A percentile compares a stretch with the other conserved stretches of the same genome.
Conservation (phyloP, 2,329 filamentous ascomycete genomes). For the Cercospora sesami region DNA sequence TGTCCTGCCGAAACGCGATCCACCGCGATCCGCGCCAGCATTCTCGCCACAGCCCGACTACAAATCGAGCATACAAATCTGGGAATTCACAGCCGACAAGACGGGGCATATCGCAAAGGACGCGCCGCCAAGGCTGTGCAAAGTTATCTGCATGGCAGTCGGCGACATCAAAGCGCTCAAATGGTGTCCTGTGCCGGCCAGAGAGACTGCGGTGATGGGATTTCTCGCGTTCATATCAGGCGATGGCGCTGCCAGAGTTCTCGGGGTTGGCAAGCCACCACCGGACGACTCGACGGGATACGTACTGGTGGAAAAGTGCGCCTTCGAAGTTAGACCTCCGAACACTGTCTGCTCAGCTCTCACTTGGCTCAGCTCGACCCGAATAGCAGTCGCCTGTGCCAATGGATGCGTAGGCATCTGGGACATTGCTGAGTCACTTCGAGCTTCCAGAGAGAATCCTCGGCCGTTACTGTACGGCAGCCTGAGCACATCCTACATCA, state of each 20-base stretch:
- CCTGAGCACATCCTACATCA: conserved; percentile 51
- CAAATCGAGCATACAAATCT: conserved; percentile 58
- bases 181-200: conserved; percentile 56
- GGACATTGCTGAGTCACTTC: conserved; percentile 41
- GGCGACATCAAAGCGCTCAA: conserved; percentile 56
- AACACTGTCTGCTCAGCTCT: conserved; percentile 57
- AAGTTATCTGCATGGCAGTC: conserved; percentile 59
- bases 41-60: conserved; percentile 53
- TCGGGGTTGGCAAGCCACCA: conserved; percentile 49
- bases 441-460: conserved; percentile 26
- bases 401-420: conserved; percentile 59
- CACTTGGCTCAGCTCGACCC: conserved; percentile 57
- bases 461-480: conserved; percentile 48
- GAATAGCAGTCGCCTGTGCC: conserved; percentile 57
- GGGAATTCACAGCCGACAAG: conserved; percentile 52
- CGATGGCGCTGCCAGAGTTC: conserved; percentile 58
- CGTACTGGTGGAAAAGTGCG: conserved; percentile 48
- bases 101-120: conserved; percentile 47
- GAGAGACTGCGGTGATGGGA: conserved; percentile 45
- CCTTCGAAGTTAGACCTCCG: conserved; percentile 54
- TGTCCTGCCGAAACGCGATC: conserved; percentile 34
- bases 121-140: conserved; percentile 47
- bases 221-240: conserved; percentile 58
- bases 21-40: conserved; percentile 44
- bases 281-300: conserved; percentile 30